Base-by-base conservation (phyloP, 2,329 filamentous ascomycete species). In the Paecilomyces variotii region DNA sequence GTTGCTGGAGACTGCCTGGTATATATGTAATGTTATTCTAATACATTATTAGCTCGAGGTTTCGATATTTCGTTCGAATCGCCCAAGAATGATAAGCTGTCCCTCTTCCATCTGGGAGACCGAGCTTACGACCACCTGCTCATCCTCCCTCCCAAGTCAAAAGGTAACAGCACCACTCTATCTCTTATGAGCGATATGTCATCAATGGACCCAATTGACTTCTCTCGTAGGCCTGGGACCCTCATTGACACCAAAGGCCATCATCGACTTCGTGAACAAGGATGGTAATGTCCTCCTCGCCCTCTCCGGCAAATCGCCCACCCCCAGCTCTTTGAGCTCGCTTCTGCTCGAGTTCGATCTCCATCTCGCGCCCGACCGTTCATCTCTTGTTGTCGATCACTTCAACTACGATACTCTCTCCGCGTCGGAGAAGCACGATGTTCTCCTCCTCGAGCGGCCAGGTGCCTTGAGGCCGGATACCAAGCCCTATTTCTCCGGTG, bases 231-330 rank as follows among this genome's bases (percentile, higher is more conserved):
- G 90, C 61, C 89, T 97, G 61, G 94, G 94, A 58, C 91, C 93
- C 63, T 87, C 89, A 66, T 79, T 99, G 72, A 93, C 90, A 2
- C 91, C 94, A 56, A 90, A 91, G 72, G 79, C 87, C 63, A 84
- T 99, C 65, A 83, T 97, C 74, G 85, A 97, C 67, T 99, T 97
- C 77, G 79, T 96, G 79, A 94, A 96, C 76, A 86, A 87, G 59
- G 82, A 94, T 60, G 94, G 94, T 74, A 99, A 99, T 78, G 84
- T 99, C 70, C 83, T 99, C 62, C 79, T 97, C 58, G 86, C 90
- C 30, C 86, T 97, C 62, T 91, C 91, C 34, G 86, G 89, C 64
- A 83, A 84, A 58, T 79, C 84, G 54, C 76, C 87, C 14, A 87
- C 88, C 2, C 86, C 93, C 12, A 85, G 84, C 57, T 85, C 89